Evolutionary conservation across 1,284 basidiomycete species (phyloP).

Genomic region (Tilletia horrida): DNA sequence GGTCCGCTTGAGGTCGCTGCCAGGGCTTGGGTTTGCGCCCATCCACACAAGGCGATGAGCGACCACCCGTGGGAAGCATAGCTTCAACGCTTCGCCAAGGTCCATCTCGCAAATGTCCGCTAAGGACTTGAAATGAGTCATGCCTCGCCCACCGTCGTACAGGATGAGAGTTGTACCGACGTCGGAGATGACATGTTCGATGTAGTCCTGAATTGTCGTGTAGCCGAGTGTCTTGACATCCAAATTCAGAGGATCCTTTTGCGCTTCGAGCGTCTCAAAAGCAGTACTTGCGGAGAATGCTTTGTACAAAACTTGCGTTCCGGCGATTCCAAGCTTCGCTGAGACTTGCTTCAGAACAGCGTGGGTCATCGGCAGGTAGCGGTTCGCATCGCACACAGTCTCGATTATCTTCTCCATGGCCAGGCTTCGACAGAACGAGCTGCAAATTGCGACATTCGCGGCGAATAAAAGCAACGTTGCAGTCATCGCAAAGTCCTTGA

Average conservation of each 20-base stretch:
- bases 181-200: constrained; percentile 25
- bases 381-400: constrained; percentile 51
- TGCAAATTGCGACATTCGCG: constrained; percentile 78
- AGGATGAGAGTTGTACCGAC: constrained; percentile 38
- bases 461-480: constrained; percentile 73
- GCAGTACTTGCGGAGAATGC: constrained; percentile 72
- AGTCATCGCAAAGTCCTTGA: constrained; percentile 69
- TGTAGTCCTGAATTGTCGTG: constrained; percentile 57
- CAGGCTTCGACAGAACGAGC: constrained; percentile 74
- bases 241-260: constrained; percentile 65
- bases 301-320: constrained; percentile 69
- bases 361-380: constrained; percentile 66
- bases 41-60: constrained; percentile 10
- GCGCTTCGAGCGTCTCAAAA: constrained; percentile 41
- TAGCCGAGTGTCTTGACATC: constrained; percentile 72
- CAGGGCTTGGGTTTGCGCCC: neutral
- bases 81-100: neutral
- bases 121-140: constrained; percentile 63
- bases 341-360: constrained; percentile 67
- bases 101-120: constrained; percentile 59
- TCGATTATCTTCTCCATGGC: constrained; percentile 85
- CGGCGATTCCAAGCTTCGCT: constrained; percentile 66
- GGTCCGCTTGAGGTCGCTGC: no score
- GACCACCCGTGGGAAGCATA: constrained; percentile 1
- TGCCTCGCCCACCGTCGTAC: constrained; percentile 52